Evolutionary conservation across 495 filamentous ascomycete species (phyloP), one percentile per base, ranked within the genome.

Genomic region (Coniosporium apollinis): DNA sequence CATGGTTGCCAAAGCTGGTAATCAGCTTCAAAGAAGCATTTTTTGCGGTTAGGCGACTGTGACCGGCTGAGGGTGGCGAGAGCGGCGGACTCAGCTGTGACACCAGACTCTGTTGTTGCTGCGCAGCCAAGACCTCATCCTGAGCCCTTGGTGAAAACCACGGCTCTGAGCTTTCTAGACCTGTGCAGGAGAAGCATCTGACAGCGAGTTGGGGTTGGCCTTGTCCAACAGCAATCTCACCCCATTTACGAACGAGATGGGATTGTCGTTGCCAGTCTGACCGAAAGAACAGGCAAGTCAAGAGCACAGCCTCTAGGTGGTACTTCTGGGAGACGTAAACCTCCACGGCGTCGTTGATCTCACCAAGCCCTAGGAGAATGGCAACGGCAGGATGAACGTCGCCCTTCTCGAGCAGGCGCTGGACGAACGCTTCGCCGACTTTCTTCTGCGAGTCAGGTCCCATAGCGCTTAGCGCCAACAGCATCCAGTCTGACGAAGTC

Each of bases 401-500:
- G 26, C 83, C 84, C 44, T 76, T 76, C 51, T 92, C 83, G 5
- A 96, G 64, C 3, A 96, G 59, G 37, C 85, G 75, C 61, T 92
- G 83, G 15, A 94, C 85, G 54, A 92, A 93, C 7, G 83, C 81
- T 33, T 91, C 79, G 14, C 80, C 86, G 34, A 96, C 75, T 49
- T 86, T 89, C 45, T 89, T 81, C 45, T 86, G 80, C 4, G 84
- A 83, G 9, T 75, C 71, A 37, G 78, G 66, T 1, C 60, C 74
- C 65, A 96, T 92, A 19, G 79, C 76, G 49, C 82, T 96, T 34
- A 97, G 61, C 10, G 89, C 89, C 4, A 97, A 62, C 40, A 96
- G 64, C 85, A 97, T 93, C 91, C 89, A 97, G 54, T 94, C 91
- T 1, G 76, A 78, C 1, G 79, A 78, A 25, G 83, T 85, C 61